Evolutionary conservation across 2,329 filamentous ascomycete genomes (phyloP).

Genomic region (Paraphoma chrysanthemicola): DNA sequence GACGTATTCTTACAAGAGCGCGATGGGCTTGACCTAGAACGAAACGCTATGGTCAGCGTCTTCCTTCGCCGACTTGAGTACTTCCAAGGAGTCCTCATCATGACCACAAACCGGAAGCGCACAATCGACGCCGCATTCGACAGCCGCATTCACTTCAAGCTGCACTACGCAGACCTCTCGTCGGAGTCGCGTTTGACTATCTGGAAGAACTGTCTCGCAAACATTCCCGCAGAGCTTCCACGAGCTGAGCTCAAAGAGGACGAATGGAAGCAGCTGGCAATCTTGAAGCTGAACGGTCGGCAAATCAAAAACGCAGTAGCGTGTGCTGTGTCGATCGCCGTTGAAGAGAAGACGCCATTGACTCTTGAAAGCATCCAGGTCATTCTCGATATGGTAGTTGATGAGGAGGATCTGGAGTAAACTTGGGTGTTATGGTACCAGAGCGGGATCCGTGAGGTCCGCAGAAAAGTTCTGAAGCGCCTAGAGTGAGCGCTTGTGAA

Average conservation of each 20-base stretch:
- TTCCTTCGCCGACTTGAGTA: constrained; percentile 87
- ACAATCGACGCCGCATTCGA: constrained; percentile 56
- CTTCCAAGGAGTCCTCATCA: constrained; percentile 85
- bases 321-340: constrained; percentile 11
- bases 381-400: constrained; percentile 13
- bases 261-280: constrained; percentile 38
- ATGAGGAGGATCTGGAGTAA: not conserved
- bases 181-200: constrained; percentile 45
- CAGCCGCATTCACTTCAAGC: constrained; percentile 54
- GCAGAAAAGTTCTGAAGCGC: not conserved
- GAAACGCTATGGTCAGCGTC: constrained; percentile 84
- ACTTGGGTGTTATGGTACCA: not conserved
- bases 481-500: not conserved
- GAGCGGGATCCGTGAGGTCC: not conserved
- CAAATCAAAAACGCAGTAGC: constrained; percentile 52
- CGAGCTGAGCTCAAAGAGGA: constrained; percentile 32
- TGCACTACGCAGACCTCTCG: constrained; percentile 52
- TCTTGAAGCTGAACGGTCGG: constrained; percentile 47
- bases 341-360: constrained; percentile 13
- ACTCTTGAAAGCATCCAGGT: constrained; percentile 7
- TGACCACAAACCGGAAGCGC: constrained; percentile 77
- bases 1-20: constrained; percentile 60
- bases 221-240: constrained; percentile 2
- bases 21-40: constrained; percentile 78
- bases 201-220: constrained; percentile 46